phyloP scores from a whole-genome alignment of 139 green algal genomes.

The Bryopsis sp. region DNA sequence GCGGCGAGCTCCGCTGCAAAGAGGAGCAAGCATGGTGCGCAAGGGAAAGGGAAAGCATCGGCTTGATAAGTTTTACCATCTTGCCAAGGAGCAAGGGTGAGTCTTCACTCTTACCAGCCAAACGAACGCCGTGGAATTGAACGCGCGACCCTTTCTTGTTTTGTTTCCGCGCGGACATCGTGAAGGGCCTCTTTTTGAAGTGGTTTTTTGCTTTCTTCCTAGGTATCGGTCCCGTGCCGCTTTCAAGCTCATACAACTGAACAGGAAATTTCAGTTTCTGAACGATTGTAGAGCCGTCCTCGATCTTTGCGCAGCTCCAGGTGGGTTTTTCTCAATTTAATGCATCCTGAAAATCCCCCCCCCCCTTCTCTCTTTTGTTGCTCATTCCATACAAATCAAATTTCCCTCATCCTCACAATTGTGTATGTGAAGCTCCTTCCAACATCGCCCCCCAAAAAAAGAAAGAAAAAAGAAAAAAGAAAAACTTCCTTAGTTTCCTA shows the following conservation, averaged over 20 bases:
- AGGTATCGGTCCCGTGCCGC: slow-evolving; percentile 93
- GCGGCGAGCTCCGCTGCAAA: no score
- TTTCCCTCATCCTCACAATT: no score
- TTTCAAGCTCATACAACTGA: slow-evolving; percentile 99
- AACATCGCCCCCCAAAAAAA: no score
- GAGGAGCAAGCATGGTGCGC: no score
- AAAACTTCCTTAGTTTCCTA: no score
- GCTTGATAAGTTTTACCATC: slow-evolving; percentile 96
- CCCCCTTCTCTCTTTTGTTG: background rate
- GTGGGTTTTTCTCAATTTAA: slow-evolving; percentile 25
- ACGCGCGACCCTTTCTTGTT: background rate
- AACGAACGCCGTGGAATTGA: no score
- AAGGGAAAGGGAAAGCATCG: slow-evolving; percentile 75
- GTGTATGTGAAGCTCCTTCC: no score
- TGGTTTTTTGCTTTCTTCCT: slow-evolving; percentile 14
- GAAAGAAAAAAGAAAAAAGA: no score
- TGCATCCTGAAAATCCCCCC: background rate
- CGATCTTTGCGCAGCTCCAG: slow-evolving; percentile 96
- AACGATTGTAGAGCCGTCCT: slow-evolving; percentile 60
- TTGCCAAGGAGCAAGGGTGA: slow-evolving; percentile 97
- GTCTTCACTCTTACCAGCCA: slow-evolving; percentile 11
- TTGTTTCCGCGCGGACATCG: no score
- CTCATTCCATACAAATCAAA: no score
- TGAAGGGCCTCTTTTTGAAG: background rate
- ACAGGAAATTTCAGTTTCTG: slow-evolving; percentile 94